Evolutionary conservation across 805 yeast genomes (phyloP), one percentile per base, ranked within the genome.

Genomic region (Komagataella phaffii): DNA sequence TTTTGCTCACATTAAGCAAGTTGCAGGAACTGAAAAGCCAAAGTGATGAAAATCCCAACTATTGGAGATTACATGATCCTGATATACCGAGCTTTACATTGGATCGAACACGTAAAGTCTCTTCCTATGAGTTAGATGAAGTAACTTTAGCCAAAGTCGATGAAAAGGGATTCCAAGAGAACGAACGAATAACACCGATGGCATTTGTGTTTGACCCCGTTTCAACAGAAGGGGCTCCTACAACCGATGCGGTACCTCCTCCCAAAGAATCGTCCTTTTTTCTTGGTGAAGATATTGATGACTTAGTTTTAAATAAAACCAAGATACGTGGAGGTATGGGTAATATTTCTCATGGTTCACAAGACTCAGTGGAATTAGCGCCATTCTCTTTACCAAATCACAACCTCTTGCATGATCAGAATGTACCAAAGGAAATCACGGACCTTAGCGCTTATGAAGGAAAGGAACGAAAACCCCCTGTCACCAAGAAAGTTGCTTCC

Each of bases 21-120:
- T 53, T 3, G 50, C 46, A 14, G 45, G 10, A 6, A 43, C 14
- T 46, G 3, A 18, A 43, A 5, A 7, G 18, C 17, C 23, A 47
- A 23, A 7, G 44, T 14, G 47, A 36, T 18, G 44, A 23, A 50
- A 78, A 84, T 54, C 85, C 90, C 0, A 83, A 85, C 58, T 64
- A 66, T 53, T 88, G 95, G 93, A 74, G 83, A 51, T 61, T 91
- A 40, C 85, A 85, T 53, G 96, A 95, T 50, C 83, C 86, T 44
- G 89, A 88, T 51, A 99, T 95, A 57, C 87, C 88, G 50, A 90
- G 93, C 69, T 98, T 98, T 1, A 79, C 90, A 1, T 69, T 93
- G 52, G 91, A 85, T 47, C 70, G 97, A 56, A 73, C 77, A 0
- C 71, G 90, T 51, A 59, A 70, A 3, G 70, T 93, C 24, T 70